Conservation (phyloP, 192 early-diverging fungal species). For the Haplosporangium gracile region DNA sequence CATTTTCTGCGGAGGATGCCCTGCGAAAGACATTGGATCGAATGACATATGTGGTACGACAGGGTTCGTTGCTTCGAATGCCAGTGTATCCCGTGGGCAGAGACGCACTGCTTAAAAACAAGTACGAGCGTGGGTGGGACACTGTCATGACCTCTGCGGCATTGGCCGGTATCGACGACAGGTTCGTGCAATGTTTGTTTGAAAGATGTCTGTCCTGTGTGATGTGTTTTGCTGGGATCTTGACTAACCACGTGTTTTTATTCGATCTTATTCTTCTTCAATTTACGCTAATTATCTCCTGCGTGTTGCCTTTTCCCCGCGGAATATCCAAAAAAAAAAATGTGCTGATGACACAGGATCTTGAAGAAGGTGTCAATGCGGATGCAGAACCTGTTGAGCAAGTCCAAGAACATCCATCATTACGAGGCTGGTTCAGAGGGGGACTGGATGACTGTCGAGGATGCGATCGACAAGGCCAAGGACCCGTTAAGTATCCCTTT, state of each 20-base stretch:
- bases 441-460: background rate
- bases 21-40: slow-evolving; percentile 20
- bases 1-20: slow-evolving; percentile 39
- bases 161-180: slow-evolving; percentile 39
- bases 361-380: slow-evolving; percentile 34
- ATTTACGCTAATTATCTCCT: background rate
- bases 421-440: slow-evolving; percentile 11
- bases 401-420: background rate
- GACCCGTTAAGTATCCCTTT: too few species aligned
- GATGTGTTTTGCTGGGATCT: background rate
- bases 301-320: background rate
- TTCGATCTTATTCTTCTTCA: background rate
- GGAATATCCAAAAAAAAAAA: background rate
- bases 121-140: slow-evolving; percentile 42
- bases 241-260: slow-evolving; percentile 7
- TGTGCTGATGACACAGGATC: slow-evolving; percentile 11
- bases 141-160: slow-evolving; percentile 43
- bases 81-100: slow-evolving; percentile 7
- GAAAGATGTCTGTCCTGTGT: background rate
- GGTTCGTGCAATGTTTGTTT: background rate
- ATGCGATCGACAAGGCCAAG: background rate
- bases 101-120: background rate
- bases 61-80: slow-evolving; percentile 27
- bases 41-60: slow-evolving; percentile 40
- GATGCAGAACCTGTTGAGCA: slow-evolving; percentile 29